These are phyloP conservation scores for Tulasnella sp. DNA, from an alignment of 768 basidiomycete species.

Conservation along the genomic window DNA sequence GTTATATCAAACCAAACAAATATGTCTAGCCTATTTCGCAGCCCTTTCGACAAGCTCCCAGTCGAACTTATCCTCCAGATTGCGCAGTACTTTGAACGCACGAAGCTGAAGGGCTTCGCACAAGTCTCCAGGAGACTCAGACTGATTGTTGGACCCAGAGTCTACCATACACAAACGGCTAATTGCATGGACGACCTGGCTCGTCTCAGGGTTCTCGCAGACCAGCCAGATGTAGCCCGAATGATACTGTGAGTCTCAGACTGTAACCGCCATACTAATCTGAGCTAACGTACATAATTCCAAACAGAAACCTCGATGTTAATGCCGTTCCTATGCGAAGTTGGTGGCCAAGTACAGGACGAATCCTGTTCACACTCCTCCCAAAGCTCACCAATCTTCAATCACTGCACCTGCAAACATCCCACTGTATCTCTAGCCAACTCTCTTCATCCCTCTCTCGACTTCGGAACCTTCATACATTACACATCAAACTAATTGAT, in stretches of 20 bases:
- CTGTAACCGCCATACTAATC: not conserved
- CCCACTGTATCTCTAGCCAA: not conserved
- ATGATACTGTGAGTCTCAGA: slow-evolving; percentile 3
- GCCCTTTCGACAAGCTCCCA: not conserved
- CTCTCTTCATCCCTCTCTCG: slow-evolving; percentile 1
- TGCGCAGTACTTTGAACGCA: not conserved
- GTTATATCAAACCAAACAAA: not conserved
- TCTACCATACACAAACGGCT: not conserved
- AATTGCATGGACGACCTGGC: not conserved
- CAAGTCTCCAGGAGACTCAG: not conserved
- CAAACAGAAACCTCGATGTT: not conserved
- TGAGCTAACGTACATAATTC: not conserved
- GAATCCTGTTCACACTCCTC: not conserved
- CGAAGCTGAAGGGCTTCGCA: not conserved
- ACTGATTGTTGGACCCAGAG: not conserved
- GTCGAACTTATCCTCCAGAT: not conserved
- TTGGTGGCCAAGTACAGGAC: slow-evolving; percentile 5
- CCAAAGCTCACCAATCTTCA: slow-evolving; percentile 5
- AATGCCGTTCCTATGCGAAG: slow-evolving; percentile 2
- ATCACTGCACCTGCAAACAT: not conserved
- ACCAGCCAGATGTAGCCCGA: not conserved
- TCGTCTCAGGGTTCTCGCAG: not conserved
- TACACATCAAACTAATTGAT: not conserved
- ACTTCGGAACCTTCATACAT: not conserved
- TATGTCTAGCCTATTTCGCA: not conserved